A percentile compares a stretch with the other conserved stretches of the same genome.
Evolutionary conservation across 441 rosid genomes (phyloP).

Genomic region (Melastoma candidum): DNA sequence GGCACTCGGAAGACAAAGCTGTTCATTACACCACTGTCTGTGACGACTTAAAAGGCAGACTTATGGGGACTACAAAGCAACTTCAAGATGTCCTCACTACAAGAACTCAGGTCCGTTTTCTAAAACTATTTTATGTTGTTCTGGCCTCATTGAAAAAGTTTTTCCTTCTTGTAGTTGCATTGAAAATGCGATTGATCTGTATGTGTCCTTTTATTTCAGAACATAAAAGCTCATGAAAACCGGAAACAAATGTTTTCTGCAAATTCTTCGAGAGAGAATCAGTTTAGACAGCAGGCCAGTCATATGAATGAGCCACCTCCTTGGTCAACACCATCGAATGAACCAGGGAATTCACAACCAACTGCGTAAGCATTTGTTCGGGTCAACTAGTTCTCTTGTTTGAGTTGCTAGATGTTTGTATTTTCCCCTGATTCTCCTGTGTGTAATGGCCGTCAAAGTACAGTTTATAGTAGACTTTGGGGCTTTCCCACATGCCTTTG

Average conservation of each 20-base stretch:
- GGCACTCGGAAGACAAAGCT: slow-evolving; percentile 62
- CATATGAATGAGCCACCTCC: slow-evolving; percentile 71
- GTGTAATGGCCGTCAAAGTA: not conserved
- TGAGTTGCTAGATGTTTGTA: too few relatives aligned
- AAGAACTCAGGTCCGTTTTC: slow-evolving; percentile 62
- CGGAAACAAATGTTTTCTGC: slow-evolving; percentile 75
- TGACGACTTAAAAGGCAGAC: slow-evolving; percentile 75
- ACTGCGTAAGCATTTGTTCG: slow-evolving; percentile 36
- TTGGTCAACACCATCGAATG: slow-evolving; percentile 60
- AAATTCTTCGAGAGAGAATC: slow-evolving; percentile 49
- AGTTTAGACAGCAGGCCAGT: slow-evolving; percentile 32
- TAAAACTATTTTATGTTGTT: slow-evolving; percentile 1
- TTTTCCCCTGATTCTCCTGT: not conserved
- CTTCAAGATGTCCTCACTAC: slow-evolving; percentile 72
- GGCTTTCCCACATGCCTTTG: not conserved
- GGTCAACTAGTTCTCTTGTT: not conserved
- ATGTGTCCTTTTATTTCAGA: slow-evolving; percentile 26
- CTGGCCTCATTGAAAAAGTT: not conserved
- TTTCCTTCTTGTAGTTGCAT: too few relatives aligned
- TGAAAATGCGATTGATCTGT: not conserved
- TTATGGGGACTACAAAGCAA: slow-evolving; percentile 73
- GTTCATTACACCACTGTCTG: slow-evolving; percentile 70
- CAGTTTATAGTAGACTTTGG: not conserved
- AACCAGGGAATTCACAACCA: slow-evolving; percentile 30
- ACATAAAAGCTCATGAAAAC: slow-evolving; percentile 87